phyloP scores from a whole-genome alignment of 257 asterid species.

The Solanum chaucha region DNA sequence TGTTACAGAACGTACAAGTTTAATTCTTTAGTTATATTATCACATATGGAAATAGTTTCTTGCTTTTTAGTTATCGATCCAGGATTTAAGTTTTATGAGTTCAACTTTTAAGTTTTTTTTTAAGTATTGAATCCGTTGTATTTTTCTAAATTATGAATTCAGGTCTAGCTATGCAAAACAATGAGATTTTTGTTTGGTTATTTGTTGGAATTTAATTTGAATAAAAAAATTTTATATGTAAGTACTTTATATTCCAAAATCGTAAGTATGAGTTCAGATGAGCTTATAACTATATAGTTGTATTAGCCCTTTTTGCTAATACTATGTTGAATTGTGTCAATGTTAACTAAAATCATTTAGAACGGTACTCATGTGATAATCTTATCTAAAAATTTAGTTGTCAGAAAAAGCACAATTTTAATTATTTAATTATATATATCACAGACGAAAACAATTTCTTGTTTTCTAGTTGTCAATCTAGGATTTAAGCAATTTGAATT shows the following conservation, averaged over 20 bases:
- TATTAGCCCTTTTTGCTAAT: not conserved
- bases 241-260: not conserved
- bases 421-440: too few relatives aligned
- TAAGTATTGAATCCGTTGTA: not conserved
- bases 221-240: not conserved
- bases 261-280: not conserved
- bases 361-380: not conserved
- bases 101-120: not conserved
- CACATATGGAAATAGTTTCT: not conserved
- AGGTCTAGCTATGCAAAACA: not conserved
- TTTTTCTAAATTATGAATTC: not conserved
- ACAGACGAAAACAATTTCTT: not conserved
- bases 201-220: not conserved
- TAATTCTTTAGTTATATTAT: not conserved
- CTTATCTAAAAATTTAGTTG: not conserved
- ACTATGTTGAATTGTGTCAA: not conserved
- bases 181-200: not conserved
- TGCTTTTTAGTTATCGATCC: not conserved
- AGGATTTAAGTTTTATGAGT: not conserved
- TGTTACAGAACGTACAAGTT: not conserved
- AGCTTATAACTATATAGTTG: not conserved
- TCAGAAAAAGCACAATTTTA: fast-evolving
- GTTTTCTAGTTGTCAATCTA: not conserved
- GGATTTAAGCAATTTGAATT: not conserved
- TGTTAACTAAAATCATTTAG: not conserved